Evolutionary conservation across 2,329 filamentous ascomycete species (phyloP).

Genomic region (Leptographium lundbergii): DNA sequence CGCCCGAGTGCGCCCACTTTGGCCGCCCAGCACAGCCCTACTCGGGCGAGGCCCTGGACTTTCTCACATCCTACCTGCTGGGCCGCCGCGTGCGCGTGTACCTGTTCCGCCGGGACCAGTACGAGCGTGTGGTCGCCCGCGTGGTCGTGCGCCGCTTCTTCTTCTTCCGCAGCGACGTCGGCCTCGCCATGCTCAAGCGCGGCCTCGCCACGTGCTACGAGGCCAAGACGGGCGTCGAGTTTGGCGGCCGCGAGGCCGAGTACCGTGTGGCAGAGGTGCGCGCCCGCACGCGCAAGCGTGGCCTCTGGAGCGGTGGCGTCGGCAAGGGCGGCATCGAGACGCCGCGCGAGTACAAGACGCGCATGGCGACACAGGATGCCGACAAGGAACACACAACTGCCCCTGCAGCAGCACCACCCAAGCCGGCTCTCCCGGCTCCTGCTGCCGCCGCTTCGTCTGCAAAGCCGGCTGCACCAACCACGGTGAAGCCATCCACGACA

Average conservation of each 20-base stretch:
- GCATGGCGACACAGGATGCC: conserved; percentile 25
- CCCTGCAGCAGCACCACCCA: neutral
- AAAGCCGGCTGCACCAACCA: neutral
- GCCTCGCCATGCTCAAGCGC: conserved; percentile 73
- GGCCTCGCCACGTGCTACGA: conserved; percentile 90
- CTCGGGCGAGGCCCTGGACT: conserved; percentile 66
- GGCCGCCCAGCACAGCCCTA: conserved; percentile 78
- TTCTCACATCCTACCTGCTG: conserved; percentile 62
- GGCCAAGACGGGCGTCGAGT: conserved; percentile 80
- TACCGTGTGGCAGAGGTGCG: conserved; percentile 55
- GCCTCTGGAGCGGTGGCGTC: conserved; percentile 62
- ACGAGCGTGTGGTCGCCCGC: conserved; percentile 78
- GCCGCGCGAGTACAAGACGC: conserved; percentile 74
- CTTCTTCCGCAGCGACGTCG: conserved; percentile 65
- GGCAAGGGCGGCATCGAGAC: conserved; percentile 53
- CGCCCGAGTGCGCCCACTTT: conserved; percentile 87
- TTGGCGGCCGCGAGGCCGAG: conserved; percentile 54
- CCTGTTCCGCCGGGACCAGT: conserved; percentile 79
- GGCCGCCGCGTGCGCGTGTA: conserved; percentile 67
- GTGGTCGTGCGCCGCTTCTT: conserved; percentile 57
- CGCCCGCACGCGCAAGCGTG: conserved; percentile 51
- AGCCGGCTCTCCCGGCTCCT: neutral
- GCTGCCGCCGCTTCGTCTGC: neutral
- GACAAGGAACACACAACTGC: conserved; percentile 3
- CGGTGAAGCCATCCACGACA: neutral